Conservation (phyloP, 176 grass and related monocot species). For the Cenchrus americanus region DNA sequence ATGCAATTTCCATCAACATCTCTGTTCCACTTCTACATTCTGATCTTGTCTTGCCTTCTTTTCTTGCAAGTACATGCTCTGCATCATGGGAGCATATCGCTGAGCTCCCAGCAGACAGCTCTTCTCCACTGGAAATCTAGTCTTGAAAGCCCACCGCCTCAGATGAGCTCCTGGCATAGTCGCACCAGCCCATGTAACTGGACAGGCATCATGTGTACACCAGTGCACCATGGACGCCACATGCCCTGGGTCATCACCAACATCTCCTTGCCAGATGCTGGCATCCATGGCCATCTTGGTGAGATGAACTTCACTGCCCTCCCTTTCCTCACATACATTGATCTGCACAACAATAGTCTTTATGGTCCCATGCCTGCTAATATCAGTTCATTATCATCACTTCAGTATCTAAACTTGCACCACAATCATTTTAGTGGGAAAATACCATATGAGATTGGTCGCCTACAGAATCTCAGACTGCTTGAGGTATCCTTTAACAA, state of each 20-base stretch:
- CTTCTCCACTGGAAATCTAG: too few species aligned
- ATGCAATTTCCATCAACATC: too few species aligned
- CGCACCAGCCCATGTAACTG: too few species aligned
- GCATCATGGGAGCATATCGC: too few species aligned
- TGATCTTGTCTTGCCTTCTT: too few species aligned
- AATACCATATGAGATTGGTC: not conserved
- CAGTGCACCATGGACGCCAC: not conserved
- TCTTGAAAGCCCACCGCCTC: too few species aligned
- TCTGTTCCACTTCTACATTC: too few species aligned
- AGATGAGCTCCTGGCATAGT: too few species aligned
- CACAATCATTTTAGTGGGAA: not conserved
- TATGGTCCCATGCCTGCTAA: slow-evolving; percentile 19
- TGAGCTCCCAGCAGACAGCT: too few species aligned
- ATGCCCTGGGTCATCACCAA: not conserved
- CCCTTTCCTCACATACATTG: slow-evolving; percentile 15
- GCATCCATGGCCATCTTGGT: slow-evolving; percentile 20
- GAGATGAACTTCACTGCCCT: slow-evolving; percentile 27
- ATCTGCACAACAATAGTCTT: slow-evolving; percentile 24
- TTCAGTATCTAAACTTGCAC: not conserved
- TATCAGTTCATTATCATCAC: not conserved
- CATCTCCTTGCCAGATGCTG: not conserved
- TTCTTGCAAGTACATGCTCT: too few species aligned
- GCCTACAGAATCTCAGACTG: not conserved
- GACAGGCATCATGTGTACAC: not conserved
- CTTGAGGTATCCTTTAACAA: not conserved